A percentile compares a stretch with the other conserved stretches of the same genome.
phyloP scores from a whole-genome alignment of 2,329 filamentous ascomycete species.

The Lasiodiplodia sp. region DNA sequence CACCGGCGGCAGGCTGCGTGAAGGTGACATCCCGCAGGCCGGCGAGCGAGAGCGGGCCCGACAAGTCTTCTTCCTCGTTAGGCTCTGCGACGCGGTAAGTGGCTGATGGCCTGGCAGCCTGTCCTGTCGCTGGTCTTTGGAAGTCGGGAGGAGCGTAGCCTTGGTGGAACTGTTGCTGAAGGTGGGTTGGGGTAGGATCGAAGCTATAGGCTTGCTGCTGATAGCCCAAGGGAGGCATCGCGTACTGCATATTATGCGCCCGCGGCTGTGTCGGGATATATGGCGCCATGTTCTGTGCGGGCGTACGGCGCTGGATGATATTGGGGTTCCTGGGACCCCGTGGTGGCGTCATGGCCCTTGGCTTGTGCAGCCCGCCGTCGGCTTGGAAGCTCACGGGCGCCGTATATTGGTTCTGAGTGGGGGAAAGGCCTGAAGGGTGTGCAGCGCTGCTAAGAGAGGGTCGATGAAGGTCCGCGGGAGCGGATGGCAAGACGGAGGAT shows the following conservation, averaged over 20 bases:
- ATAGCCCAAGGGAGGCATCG: background rate
- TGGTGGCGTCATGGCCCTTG: background rate
- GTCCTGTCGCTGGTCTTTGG: background rate
- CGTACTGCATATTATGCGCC: background rate
- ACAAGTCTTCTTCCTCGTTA: background rate
- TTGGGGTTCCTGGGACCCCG: background rate
- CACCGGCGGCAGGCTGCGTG: background rate
- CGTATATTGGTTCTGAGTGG: background rate
- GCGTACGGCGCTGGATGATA: background rate
- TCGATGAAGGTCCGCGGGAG: background rate
- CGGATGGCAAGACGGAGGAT: background rate
- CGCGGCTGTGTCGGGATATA: background rate
- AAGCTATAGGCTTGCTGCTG: background rate
- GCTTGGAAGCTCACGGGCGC: background rate
- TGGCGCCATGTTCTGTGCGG: background rate
- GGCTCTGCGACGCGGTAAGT: background rate
- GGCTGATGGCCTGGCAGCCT: background rate
- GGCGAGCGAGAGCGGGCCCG: background rate
- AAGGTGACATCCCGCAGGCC: background rate
- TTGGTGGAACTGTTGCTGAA: background rate
- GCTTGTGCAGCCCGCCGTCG: background rate
- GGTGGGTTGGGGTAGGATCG: no score
- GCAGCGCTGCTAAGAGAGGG: background rate
- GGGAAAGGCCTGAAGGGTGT: no score
- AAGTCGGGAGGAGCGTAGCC: background rate